Base-by-base conservation (phyloP, 2,329 filamentous ascomycete species). In the Penicillium sp. region DNA sequence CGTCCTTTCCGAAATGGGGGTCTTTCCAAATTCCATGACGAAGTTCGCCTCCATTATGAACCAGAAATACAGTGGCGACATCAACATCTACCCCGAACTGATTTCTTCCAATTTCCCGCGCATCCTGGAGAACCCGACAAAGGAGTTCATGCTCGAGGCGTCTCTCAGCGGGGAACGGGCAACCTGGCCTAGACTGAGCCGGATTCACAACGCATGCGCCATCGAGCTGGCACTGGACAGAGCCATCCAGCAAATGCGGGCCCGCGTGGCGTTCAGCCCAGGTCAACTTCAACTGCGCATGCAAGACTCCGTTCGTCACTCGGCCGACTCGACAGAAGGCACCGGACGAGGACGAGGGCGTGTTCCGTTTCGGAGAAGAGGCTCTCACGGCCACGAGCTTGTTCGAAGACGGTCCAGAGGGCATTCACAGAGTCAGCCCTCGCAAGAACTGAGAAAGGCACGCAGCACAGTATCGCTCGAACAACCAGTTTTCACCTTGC, bases 1-100 rank as follows among this genome's bases (percentile, higher is more conserved):
- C 44, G 83, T 92, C 31, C 77, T 95, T 51, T 83, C 88, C 0
- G 90, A 96, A 64, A 72, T 95, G 28, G 90, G 90, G 16, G 74
- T 95, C 39, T 86, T 94, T 55, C 88, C 90, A 14, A 94, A 87
- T 51, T 77, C 88, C 1, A 80, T 90, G 59, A 89, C 86, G 42
- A 95, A 96, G 68, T 79, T 86, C 20, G 82, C 84, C 38, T 92
- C 89, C 1, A 85, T 97, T 14, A 79, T 97, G 44, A 92, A 86
- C 57, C 92, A 97, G 65, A 90, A 88, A 57, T 97, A 97, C 65
- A 92, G 89, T 2, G 92, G 92, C 6, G 92, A 97, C 70, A 96
- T 97, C 67, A 97, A 91, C 40, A 96, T 97, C 48, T 79, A 95
- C 28, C 92, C 92, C 0, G 84, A 90, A 48, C 86, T 95, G 51